These are phyloP conservation scores for Mycena vitilis DNA, from an alignment of 768 basidiomycete species.

Conservation along the genomic window DNA sequence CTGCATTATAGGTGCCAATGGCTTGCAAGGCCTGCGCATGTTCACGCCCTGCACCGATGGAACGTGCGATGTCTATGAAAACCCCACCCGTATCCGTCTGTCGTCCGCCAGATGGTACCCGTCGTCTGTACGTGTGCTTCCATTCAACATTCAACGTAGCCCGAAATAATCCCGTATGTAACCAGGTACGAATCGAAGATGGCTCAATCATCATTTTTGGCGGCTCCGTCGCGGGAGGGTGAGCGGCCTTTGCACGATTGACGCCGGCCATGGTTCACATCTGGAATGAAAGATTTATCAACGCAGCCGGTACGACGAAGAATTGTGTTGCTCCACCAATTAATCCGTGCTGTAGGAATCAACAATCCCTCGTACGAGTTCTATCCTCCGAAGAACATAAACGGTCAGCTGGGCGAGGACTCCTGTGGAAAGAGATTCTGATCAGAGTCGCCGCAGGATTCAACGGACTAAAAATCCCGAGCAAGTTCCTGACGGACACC, in stretches of 20 bases:
- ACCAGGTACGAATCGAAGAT: slow-evolving; percentile 38
- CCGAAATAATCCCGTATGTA: neutral
- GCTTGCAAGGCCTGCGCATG: slow-evolving; percentile 50
- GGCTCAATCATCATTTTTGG: slow-evolving; percentile 40
- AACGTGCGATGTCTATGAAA: slow-evolving; percentile 51
- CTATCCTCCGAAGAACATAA: slow-evolving; percentile 53
- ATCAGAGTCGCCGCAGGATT: slow-evolving; percentile 28
- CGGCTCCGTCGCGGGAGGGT: slow-evolving; percentile 34
- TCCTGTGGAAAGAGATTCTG: neutral
- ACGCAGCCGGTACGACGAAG: slow-evolving; percentile 41
- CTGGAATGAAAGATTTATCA: slow-evolving; percentile 63
- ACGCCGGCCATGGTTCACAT: slow-evolving; percentile 1
- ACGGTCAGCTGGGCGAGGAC: slow-evolving; percentile 43
- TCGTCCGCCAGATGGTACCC: slow-evolving; percentile 56
- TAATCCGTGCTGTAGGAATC: slow-evolving; percentile 50
- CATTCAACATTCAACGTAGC: neutral
- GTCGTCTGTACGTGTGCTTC: slow-evolving; percentile 45
- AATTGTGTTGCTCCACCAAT: slow-evolving; percentile 26
- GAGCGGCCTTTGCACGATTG: slow-evolving; percentile 4
- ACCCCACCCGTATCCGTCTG: slow-evolving; percentile 47
- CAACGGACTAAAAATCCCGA: slow-evolving; percentile 38
- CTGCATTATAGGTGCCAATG: slow-evolving; percentile 36
- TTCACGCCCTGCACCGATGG: slow-evolving; percentile 53
- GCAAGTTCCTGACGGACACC: slow-evolving; percentile 27
- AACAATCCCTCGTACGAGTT: slow-evolving; percentile 69